Evolutionary conservation across 805 yeast species (phyloP).

Genomic region (Hanseniaspora valbyensis): DNA sequence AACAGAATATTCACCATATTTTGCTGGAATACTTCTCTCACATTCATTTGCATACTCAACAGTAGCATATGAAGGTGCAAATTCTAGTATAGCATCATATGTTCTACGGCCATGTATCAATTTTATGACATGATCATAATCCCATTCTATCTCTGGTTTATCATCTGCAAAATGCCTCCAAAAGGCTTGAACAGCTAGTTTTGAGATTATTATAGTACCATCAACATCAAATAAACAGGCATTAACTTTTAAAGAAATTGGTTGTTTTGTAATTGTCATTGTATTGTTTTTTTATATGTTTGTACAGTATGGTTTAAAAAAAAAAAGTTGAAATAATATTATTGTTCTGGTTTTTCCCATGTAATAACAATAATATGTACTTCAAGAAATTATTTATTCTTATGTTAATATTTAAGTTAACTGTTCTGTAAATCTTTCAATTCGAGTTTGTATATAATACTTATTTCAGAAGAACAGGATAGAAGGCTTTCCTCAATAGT

Average conservation of each 20-base stretch:
- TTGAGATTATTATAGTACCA: conserved; percentile 76
- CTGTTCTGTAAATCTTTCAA: no score
- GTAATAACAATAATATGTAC: no score
- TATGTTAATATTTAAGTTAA: no score
- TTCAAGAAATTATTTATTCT: no score
- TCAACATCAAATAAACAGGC: conserved; percentile 70
- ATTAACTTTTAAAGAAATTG: conserved; percentile 30
- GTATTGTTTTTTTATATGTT: conserved; percentile 3
- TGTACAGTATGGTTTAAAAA: no score
- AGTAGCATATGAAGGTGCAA: conserved; percentile 64
- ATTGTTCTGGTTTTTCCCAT: background rate
- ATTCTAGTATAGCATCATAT: conserved; percentile 59
- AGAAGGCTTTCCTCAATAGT: no score
- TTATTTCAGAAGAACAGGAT: no score
- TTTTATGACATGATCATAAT: conserved; percentile 58
- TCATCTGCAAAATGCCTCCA: conserved; percentile 65
- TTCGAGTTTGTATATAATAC: no score
- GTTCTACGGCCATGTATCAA: conserved; percentile 79
- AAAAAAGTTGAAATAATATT: no score
- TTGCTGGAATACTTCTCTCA: conserved; percentile 60
- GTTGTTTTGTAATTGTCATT: conserved; percentile 21
- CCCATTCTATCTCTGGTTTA: conserved; percentile 45
- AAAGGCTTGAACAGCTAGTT: conserved; percentile 69
- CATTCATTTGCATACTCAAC: conserved; percentile 52
- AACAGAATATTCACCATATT: conserved; percentile 60